phyloP scores from a whole-genome alignment of 495 filamentous ascomycete genomes.

The Chaetomium fimeti region DNA sequence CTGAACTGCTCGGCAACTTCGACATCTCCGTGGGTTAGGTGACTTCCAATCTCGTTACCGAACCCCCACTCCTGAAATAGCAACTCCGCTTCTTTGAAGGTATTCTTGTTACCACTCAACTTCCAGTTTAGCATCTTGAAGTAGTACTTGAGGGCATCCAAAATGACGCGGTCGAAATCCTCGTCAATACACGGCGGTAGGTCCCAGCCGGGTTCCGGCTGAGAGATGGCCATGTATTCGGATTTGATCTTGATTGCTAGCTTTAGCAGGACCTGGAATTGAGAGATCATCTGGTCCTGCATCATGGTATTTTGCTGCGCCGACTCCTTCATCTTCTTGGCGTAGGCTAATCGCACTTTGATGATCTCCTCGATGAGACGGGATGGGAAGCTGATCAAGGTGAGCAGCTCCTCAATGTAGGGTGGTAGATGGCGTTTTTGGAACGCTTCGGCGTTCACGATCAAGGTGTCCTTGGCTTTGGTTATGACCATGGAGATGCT shows the following conservation, averaged over 20 bases:
- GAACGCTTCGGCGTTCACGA: slow-evolving; percentile 81
- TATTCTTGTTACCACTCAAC: slow-evolving; percentile 94
- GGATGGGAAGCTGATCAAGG: slow-evolving; percentile 93
- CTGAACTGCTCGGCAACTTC: slow-evolving; percentile 99
- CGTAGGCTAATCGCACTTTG: slow-evolving; percentile 85
- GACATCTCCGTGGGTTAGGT: slow-evolving; percentile 86
- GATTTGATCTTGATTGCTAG: slow-evolving; percentile 90
- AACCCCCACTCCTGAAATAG: slow-evolving; percentile 97
- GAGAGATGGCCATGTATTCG: slow-evolving; percentile 77
- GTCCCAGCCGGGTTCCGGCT: slow-evolving; percentile 91
- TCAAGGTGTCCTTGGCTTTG: slow-evolving; percentile 91
- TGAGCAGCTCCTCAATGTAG: slow-evolving; percentile 94
- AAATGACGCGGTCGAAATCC: slow-evolving; percentile 89
- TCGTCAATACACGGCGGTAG: slow-evolving; percentile 95
- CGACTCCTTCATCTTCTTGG: slow-evolving; percentile 86
- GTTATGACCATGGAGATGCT: slow-evolving; percentile 77
- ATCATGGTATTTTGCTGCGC: slow-evolving; percentile 83
- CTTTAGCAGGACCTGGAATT: slow-evolving; percentile 90
- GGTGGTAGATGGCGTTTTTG: slow-evolving; percentile 88
- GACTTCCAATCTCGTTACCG: slow-evolving; percentile 84
- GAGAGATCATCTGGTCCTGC: slow-evolving; percentile 93
- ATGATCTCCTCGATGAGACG: slow-evolving; percentile 96
- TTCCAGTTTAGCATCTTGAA: slow-evolving; percentile 98
- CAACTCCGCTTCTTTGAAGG: slow-evolving; percentile 97
- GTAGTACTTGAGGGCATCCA: slow-evolving; percentile 95